Conservation (phyloP, 2,329 filamentous ascomycete genomes). For the Aspergillus chevalieri region DNA sequence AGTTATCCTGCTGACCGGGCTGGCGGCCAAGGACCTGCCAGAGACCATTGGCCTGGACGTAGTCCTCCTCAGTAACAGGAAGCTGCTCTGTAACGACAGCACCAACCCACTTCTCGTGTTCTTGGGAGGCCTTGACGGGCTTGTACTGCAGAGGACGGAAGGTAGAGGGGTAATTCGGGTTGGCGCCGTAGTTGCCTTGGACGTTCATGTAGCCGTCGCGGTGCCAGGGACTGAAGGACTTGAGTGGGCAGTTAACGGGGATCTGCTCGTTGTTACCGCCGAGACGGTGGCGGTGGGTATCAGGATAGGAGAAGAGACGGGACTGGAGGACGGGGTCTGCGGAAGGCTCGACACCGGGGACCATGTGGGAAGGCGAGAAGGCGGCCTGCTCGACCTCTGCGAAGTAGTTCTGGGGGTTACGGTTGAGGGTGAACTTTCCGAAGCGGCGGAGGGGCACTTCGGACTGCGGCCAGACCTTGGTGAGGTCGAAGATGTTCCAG, state of each 20-base stretch:
- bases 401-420: conserved; percentile 63
- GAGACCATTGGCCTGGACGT: conserved; percentile 38
- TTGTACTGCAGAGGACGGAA: conserved; percentile 33
- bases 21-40: conserved; percentile 40
- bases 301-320: conserved; percentile 65
- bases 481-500: conserved; percentile 63
- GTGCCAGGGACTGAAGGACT: conserved; percentile 59
- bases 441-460: conserved; percentile 57
- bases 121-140: conserved; percentile 36
- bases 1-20: conserved; percentile 56
- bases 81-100: conserved; percentile 34
- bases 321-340: conserved; percentile 65
- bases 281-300: conserved; percentile 60
- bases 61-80: conserved; percentile 41
- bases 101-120: conserved; percentile 41
- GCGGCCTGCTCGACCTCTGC: conserved; percentile 65
- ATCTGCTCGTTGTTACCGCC: conserved; percentile 61
- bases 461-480: conserved; percentile 62
- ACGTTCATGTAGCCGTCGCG: conserved; percentile 67
- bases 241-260: conserved; percentile 53
- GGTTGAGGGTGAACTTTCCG: conserved; percentile 59
- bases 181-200: conserved; percentile 57
- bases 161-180: conserved; percentile 49
- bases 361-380: conserved; percentile 62
- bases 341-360: conserved; percentile 62